Evolutionary conservation across 768 basidiomycete genomes (phyloP).

Genomic region (Tylopilus vinaceipallidus): DNA sequence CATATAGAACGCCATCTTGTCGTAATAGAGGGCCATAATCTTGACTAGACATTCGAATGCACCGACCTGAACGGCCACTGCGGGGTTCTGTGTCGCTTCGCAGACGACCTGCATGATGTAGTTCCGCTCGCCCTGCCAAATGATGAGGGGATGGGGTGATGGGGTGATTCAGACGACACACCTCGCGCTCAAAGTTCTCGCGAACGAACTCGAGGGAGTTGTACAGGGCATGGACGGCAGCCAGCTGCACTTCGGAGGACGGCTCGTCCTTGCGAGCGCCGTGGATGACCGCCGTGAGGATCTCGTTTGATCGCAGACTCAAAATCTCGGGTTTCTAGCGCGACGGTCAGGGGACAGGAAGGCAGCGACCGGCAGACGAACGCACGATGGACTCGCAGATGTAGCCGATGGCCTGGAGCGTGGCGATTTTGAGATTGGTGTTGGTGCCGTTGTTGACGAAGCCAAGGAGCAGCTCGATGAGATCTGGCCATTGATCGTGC

Average conservation of each 20-base stretch:
- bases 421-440: conserved; percentile 76
- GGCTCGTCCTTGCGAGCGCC: conserved; percentile 96
- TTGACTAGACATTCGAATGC: conserved; percentile 94
- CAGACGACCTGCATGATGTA: conserved; percentile 99
- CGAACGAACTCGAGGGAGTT: conserved; percentile 97
- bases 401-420: conserved; percentile 93
- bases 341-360: conserved; percentile 6
- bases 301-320: conserved; percentile 89
- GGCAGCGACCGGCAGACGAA: conserved; percentile 23
- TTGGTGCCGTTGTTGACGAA: conserved; percentile 78
- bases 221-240: conserved; percentile 88
- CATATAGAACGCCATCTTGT: conserved; percentile 99
- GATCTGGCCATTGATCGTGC: conserved; percentile 80
- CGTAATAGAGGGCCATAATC: conserved; percentile 98
- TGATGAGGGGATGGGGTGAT: conserved; percentile 1
- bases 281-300: conserved; percentile 96
- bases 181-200: conserved; percentile 97
- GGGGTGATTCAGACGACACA: conserved; percentile 36
- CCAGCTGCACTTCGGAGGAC: conserved; percentile 84
- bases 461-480: conserved; percentile 84
- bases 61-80: conserved; percentile 85
- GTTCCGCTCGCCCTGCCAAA: conserved; percentile 87
- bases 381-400: conserved; percentile 96
- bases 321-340: conserved; percentile 89
- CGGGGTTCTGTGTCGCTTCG: conserved; percentile 88